Base-by-base conservation (phyloP, 768 basidiomycete species). In the Tubosaeta sp. region DNA sequence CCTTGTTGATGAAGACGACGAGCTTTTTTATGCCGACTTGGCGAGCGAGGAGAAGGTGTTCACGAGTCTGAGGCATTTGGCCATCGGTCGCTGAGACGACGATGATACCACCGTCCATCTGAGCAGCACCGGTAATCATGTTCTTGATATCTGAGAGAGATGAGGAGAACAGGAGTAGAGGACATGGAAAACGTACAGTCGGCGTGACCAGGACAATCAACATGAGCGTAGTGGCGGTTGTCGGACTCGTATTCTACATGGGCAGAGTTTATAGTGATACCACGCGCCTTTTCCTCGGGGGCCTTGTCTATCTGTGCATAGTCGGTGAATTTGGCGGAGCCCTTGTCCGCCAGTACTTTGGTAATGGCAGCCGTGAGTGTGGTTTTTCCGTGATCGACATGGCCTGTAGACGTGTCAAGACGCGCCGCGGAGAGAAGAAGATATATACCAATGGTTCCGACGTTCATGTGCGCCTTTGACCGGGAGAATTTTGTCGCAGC, bases 1-100 rank as follows among this genome's bases (percentile, higher is more conserved):
- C 86, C 74, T 99, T 99, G 87, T 99, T 99, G 72, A 99, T 94
- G 78, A 96, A 99, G 58, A 99, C 96, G 52, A 98, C 93, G 32
- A 99, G 83, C 70, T 86, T 89, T 74, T 94, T 93, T 67, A 99
- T 88, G 58, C 96, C 96, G 57, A 98, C 94, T 75, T 99, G 96
- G 64, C 93, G 90, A 60, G 95, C 95, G 43, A 99, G 84, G 48
- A 99, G 86, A 55, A 99, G 73, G 73, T 99, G 96, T 76, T 99
- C 96, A 62, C 94, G 86, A 44, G 96, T 99, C 71, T 98, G 95
- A 48, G 95, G 96, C 96, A 99, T 99, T 73, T 97, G 94, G 60
- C 96, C 96, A 67, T 99, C 96, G 11, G 92, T 95, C 27, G 96
- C 96, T 44, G 96, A 96, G 27, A 99, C 96, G 59, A 98, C 90